Evolutionary conservation across 2,329 filamentous ascomycete species (phyloP).

Genomic region (Nigrospora sphaerica): DNA sequence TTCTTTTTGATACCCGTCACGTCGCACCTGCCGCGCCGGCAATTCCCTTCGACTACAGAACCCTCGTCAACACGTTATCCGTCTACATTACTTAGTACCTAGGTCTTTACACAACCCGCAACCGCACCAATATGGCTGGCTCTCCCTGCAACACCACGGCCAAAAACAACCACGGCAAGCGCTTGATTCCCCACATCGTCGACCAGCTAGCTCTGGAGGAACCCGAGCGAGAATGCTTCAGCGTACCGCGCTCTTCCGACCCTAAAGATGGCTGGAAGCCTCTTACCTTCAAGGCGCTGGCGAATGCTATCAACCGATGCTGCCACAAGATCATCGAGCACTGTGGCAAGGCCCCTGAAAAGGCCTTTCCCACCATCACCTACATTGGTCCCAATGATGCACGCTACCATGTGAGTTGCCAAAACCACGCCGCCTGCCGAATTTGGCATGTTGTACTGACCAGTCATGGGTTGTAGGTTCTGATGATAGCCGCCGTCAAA

Average conservation of each 20-base stretch:
- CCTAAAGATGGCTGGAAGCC: slow-evolving; percentile 31
- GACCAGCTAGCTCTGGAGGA: slow-evolving; percentile 27
- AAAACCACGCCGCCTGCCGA: slow-evolving; percentile 2
- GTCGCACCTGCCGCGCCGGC: no score
- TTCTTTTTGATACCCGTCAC: no score
- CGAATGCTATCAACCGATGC: slow-evolving; percentile 32
- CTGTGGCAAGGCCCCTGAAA: slow-evolving; percentile 15
- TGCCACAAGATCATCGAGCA: slow-evolving; percentile 24
- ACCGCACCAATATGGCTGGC: no score
- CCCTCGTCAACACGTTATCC: no score
- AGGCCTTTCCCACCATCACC: slow-evolving; percentile 29
- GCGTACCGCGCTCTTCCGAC: slow-evolving; percentile 24
- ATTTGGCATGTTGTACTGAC: neutral
- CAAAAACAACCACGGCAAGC: slow-evolving; percentile 4
- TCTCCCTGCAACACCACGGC: neutral
- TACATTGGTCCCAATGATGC: slow-evolving; percentile 35
- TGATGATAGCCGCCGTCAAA: slow-evolving; percentile 17
- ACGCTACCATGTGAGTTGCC: slow-evolving; percentile 10
- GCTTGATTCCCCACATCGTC: slow-evolving; percentile 29
- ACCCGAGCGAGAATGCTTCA: slow-evolving; percentile 26
- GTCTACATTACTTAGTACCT: no score
- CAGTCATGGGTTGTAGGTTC: neutral
- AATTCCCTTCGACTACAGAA: no score
- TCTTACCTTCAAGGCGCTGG: slow-evolving; percentile 28
- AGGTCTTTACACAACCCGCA: no score